These are phyloP conservation scores for Balansia obtecta DNA, from an alignment of 2,329 filamentous ascomycete genomes.

Conservation along the genomic window DNA sequence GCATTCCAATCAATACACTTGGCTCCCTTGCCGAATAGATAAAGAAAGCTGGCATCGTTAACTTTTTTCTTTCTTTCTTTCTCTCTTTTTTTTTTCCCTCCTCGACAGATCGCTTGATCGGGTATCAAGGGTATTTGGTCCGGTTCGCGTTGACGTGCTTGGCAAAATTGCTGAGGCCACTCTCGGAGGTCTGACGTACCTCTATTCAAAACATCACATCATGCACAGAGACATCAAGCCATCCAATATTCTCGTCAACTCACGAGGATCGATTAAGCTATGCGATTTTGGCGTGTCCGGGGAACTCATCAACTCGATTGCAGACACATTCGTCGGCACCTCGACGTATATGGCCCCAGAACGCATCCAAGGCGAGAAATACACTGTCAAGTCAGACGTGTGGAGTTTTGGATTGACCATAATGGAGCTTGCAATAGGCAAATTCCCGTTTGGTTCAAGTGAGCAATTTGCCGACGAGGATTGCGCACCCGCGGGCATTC, in stretches of 20 bases:
- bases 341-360: conserved; percentile 99
- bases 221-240: conserved; percentile 99
- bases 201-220: conserved; percentile 91
- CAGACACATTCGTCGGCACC: conserved; percentile 95
- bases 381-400: conserved; percentile 96
- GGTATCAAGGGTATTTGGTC: conserved; percentile 89
- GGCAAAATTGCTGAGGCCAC: conserved; percentile 97
- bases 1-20: conserved; percentile 27
- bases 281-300: conserved; percentile 99
- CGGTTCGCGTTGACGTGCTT: conserved; percentile 87
- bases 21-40: not conserved
- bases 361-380: conserved; percentile 90
- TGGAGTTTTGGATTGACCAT: conserved; percentile 94
- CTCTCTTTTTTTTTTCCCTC: too few species aligned
- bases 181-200: conserved; percentile 82
- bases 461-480: conserved; percentile 60
- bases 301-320: conserved; percentile 93
- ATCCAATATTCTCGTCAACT: conserved; percentile 95
- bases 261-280: conserved; percentile 85
- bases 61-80: not conserved
- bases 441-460: conserved; percentile 82
- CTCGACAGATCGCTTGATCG: conserved; percentile 68
- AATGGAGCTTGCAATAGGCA: conserved; percentile 95
- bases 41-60: not conserved
- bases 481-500: conserved; percentile 80